phyloP scores from a whole-genome alignment of 768 basidiomycete species.

The Crassisporium funariophilum region DNA sequence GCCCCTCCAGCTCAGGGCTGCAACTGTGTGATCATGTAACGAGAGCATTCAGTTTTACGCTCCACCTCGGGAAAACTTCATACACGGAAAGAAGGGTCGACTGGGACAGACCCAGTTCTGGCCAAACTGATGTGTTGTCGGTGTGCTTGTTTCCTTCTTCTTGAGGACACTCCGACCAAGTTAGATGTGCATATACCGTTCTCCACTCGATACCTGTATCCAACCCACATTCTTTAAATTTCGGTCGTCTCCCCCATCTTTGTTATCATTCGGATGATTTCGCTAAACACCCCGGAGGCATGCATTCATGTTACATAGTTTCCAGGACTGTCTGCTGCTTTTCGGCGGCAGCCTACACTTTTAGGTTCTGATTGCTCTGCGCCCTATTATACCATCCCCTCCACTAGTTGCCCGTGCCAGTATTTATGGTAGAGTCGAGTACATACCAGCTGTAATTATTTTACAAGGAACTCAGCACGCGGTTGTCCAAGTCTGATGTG shows the following conservation, averaged over 20 bases:
- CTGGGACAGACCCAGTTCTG: constrained; percentile 8
- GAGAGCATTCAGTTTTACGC: background rate
- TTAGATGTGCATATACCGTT: constrained; percentile 20
- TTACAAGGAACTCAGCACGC: constrained; percentile 9
- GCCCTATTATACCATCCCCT: constrained; percentile 11
- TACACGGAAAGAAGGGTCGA: constrained; percentile 2
- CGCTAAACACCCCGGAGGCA: constrained; percentile 18
- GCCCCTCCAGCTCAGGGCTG: constrained; percentile 78
- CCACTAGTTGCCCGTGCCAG: constrained; percentile 3
- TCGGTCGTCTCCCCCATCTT: constrained; percentile 5
- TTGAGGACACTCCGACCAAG: constrained; percentile 8
- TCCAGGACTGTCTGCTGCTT: constrained; percentile 3
- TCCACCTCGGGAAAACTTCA: background rate
- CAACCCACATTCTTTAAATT: constrained; percentile 22
- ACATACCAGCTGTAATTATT: constrained; percentile 12
- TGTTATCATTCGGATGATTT: constrained; percentile 15
- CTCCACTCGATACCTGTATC: constrained; percentile 18
- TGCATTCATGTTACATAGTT: constrained; percentile 13
- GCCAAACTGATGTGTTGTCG: constrained; percentile 10
- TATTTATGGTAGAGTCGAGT: constrained; percentile 6
- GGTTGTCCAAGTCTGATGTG: constrained; percentile 15
- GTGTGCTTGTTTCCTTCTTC: constrained; percentile 5
- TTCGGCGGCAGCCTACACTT: background rate
- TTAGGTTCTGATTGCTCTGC: background rate
- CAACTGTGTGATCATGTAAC: constrained; percentile 72